Base-by-base conservation (phyloP, 306 rosid genomes). In the Glycine latifolia region DNA sequence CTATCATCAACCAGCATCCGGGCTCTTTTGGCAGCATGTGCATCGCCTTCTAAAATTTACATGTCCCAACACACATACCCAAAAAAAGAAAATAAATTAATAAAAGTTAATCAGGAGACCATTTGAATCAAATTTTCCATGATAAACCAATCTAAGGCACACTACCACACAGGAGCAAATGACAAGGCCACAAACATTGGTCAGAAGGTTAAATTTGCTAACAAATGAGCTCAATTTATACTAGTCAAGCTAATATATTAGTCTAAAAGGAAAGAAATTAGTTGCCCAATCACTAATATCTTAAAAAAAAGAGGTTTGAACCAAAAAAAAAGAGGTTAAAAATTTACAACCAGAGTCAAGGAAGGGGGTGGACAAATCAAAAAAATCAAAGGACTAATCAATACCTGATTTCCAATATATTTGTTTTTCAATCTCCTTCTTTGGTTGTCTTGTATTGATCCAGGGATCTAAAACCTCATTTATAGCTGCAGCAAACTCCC, bases 381-480 rank as follows among this genome's bases (percentile, higher is more conserved):
- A 49, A 67, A 79, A 41, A 73, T 4, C 12, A 79, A 75, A 56
- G 26, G 43, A 79, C 61, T 52, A 56, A 48, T 47, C 68, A 66
- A 35, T 91, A 94, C 98, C 99, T 86, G 92, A 89, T 88, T 91
- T 96, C 94, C 98, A 92, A 85, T 86, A 91, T 54, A 86, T 59
- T 75, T 85, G 93, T 86, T 92, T 93, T 85, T 95, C 99, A 11
- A 80, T 74, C 85, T 96, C 99, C 87, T 93, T 93, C 90, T 94
- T 96, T 48, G 99, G 94, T 80, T 96, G 99, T 82, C 88, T 92
- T 71, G 93, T 94, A 85, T 89, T 96, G 83, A 96, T 92, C 99
- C 99, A 96, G 44, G 99, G 98, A 85, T 96, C 98, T 80, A 96
- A 90, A 80, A 90, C 99, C 85, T 91, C 97, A 88, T 96, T 93